Base-by-base conservation (phyloP, 2,329 filamentous ascomycete genomes). In the Claviceps sp. region DNA sequence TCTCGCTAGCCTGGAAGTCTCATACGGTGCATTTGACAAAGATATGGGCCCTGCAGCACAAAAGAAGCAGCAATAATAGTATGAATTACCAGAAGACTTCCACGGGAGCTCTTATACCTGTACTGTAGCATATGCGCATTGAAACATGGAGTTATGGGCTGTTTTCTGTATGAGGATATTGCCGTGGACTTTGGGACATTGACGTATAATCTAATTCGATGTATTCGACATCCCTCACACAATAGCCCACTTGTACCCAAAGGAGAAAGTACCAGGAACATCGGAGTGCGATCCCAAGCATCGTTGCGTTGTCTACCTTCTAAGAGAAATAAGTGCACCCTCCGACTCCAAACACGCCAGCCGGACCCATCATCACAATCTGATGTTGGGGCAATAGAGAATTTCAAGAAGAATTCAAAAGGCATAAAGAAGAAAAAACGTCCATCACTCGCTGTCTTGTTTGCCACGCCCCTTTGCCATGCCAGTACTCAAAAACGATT, bases 1-100 rank as follows among this genome's bases (percentile, higher is more conserved):
- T 14, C 74, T 97, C 13, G 73, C 79, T 6, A 91, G 88, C 59
- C 75, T 98, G 18, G 77, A 96, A 66, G 88, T 97, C 34, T 86
- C 88, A 1, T 97, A 97, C 67, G 88, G 86, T 56, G 89, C 93
- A 1, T 98, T 97, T 65, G 91, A 94, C 65, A 96, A 95, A 75
- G 91, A 96, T 60, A 95, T 88, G 75, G 88, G 89, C 0, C 87
- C 88, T n/a, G 75, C 82, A 40, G 85, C 85, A 37, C 87, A 94
- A 70, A 95, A 90, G 80, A 95, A 88, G 73, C 65, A 69, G 56
- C 60, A 69, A 58, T 66, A 63, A 60, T 58, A 42, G 44, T 13
- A 37, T 24, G 24, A 37, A 45, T 43, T 49, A 52, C 42, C 18
- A 45, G 34, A 34, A 40, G 16, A 37, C 8, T 18, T 47, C 48